phyloP scores from a whole-genome alignment of 2,329 filamentous ascomycete species.

The Penicillium sp. region DNA sequence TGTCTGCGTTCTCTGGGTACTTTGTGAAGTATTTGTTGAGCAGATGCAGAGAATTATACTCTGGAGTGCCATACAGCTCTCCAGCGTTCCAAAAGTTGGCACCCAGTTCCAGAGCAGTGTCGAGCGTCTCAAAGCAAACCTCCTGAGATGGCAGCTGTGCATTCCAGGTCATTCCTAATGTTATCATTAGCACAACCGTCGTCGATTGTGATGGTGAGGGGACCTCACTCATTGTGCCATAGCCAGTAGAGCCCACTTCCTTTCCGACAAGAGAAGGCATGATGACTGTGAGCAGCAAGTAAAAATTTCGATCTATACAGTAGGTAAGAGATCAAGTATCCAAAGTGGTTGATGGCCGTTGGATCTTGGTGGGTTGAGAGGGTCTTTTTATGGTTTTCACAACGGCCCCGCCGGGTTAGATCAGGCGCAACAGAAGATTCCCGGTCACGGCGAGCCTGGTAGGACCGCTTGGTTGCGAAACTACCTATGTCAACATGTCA shows the following conservation, averaged over 20 bases:
- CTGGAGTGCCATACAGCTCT: slow-evolving; percentile 62
- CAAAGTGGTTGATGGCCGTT: not conserved
- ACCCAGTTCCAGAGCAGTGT: slow-evolving; percentile 50
- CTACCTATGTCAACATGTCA: not conserved
- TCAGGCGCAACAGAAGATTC: not conserved
- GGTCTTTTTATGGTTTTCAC: slow-evolving; percentile 4
- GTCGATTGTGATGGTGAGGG: slow-evolving; percentile 3
- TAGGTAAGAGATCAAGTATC: not conserved
- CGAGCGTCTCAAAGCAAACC: slow-evolving; percentile 53
- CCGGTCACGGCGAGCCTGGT: not conserved
- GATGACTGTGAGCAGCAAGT: not conserved
- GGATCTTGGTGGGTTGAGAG: not conserved
- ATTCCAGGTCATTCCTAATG: slow-evolving; percentile 39
- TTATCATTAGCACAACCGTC: not conserved
- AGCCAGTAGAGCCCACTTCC: slow-evolving; percentile 52
- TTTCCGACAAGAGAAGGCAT: slow-evolving; percentile 35
- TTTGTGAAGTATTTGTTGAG: slow-evolving; percentile 62
- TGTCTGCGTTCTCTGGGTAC: slow-evolving; percentile 63
- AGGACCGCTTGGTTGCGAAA: no score
- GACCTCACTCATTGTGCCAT: slow-evolving; percentile 55
- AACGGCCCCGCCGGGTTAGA: not conserved
- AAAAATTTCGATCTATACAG: not conserved
- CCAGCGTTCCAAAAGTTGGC: slow-evolving; percentile 61
- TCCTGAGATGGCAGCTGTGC: slow-evolving; percentile 28
- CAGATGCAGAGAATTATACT: slow-evolving; percentile 60